Evolutionary conservation across 805 yeast species (phyloP).

Genomic region (Candida easanensis): DNA sequence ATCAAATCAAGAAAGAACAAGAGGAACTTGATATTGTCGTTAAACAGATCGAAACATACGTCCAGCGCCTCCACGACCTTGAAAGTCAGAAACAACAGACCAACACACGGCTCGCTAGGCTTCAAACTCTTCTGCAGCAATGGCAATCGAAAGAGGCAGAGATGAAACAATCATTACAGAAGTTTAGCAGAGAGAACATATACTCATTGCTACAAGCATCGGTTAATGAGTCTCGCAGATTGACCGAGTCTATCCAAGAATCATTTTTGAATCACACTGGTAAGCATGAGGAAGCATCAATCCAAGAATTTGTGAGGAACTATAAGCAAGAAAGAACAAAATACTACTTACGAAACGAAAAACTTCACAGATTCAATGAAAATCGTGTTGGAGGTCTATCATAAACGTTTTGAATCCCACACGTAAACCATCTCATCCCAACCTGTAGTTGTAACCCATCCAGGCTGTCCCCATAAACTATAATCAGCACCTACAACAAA

Average conservation of each 20-base stretch:
- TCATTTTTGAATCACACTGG: constrained; percentile 30
- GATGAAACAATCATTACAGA: constrained; percentile 33
- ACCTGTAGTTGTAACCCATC: constrained; percentile 92
- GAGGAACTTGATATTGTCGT: constrained; percentile 27
- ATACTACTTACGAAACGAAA: constrained; percentile 45
- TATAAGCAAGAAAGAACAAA: constrained; percentile 40
- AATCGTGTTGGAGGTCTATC: constrained; percentile 24
- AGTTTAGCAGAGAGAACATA: constrained; percentile 36
- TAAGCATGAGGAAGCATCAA: constrained; percentile 30
- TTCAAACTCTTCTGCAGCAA: constrained; percentile 18
- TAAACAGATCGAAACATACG: constrained; percentile 24
- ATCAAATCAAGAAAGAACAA: constrained; percentile 24
- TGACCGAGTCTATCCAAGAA: constrained; percentile 32
- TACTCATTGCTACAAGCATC: constrained; percentile 29
- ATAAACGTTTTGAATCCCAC: constrained; percentile 66
- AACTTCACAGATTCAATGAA: constrained; percentile 43
- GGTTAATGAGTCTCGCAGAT: constrained; percentile 31
- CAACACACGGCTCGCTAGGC: constrained; percentile 9
- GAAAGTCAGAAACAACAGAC: constrained; percentile 28
- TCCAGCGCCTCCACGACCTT: constrained; percentile 26
- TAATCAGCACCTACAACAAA: constrained; percentile 94
- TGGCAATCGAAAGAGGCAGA: constrained; percentile 36
- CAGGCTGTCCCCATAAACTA: constrained; percentile 95
- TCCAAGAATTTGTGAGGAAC: constrained; percentile 36
- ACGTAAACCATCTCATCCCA: constrained; percentile 96